phyloP scores from a whole-genome alignment of 2,329 filamentous ascomycete genomes.

The Arachnomyces sp. region DNA sequence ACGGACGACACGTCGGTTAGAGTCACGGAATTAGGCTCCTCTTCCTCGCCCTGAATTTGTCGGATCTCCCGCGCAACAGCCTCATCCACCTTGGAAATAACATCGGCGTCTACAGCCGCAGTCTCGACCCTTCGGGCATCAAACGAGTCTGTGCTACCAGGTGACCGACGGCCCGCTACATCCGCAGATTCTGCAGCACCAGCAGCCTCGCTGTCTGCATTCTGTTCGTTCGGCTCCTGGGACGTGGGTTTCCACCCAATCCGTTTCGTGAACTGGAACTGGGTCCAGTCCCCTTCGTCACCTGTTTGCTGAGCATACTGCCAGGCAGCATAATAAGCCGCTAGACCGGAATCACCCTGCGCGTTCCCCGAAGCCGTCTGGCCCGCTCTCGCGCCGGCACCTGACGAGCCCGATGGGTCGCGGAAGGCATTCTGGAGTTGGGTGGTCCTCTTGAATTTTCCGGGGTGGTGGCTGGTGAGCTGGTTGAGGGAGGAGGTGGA shows the following conservation, averaged over 20 bases:
- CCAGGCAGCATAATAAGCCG: slow-evolving; percentile 86
- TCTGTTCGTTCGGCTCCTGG: slow-evolving; percentile 30
- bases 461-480: slow-evolving; percentile 42
- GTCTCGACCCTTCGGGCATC: slow-evolving; percentile 51
- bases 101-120: slow-evolving; percentile 38
- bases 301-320: slow-evolving; percentile 65
- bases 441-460: slow-evolving; percentile 46
- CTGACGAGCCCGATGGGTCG: slow-evolving; percentile 43
- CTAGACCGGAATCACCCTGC: slow-evolving; percentile 57
- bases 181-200: slow-evolving; percentile 11
- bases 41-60: slow-evolving; percentile 46
- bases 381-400: slow-evolving; percentile 48
- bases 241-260: slow-evolving; percentile 72
- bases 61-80: slow-evolving; percentile 70
- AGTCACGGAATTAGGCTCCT: slow-evolving; percentile 27
- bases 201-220: slow-evolving; percentile 17
- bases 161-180: slow-evolving; percentile 32
- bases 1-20: slow-evolving; percentile 25
- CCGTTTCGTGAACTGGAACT: slow-evolving; percentile 79
- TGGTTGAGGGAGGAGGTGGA: slow-evolving; percentile 49
- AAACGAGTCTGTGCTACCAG: slow-evolving; percentile 50
- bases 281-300: slow-evolving; percentile 75
- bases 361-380: slow-evolving; percentile 46
- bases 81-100: slow-evolving; percentile 73
- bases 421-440: slow-evolving; percentile 75